Evolutionary conservation across 2,329 filamentous ascomycete genomes (phyloP).

Genomic region (Lojkania enalia): DNA sequence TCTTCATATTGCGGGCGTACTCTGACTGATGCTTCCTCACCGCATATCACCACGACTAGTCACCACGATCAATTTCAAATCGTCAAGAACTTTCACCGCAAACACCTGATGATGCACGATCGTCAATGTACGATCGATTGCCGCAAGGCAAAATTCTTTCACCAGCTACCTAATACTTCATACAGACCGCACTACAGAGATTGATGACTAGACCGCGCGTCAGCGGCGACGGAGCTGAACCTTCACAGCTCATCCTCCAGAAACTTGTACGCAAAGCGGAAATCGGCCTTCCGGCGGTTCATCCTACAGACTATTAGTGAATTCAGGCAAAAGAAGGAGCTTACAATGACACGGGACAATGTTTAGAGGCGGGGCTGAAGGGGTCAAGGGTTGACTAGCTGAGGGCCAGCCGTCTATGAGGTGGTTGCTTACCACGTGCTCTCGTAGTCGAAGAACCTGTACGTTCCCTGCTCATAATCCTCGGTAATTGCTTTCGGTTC

Average conservation of each 20-base stretch:
- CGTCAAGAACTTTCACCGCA: no score
- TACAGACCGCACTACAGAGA: constrained; percentile 23
- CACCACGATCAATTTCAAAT: no score
- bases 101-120: no score
- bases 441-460: constrained; percentile 99
- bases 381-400: constrained; percentile 1
- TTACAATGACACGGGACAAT: background rate
- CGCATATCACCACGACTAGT: no score
- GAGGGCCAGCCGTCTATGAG: background rate
- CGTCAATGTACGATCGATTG: no score
- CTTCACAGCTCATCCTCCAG: constrained; percentile 83
- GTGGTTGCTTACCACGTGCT: constrained; percentile 76
- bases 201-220: background rate
- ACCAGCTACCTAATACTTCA: constrained; percentile 43
- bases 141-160: no score
- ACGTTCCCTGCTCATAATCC: constrained; percentile 97
- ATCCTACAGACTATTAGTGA: constrained; percentile 67
- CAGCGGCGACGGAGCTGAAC: background rate
- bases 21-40: no score
- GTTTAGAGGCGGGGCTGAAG: constrained; percentile 5
- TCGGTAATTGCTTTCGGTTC: constrained; percentile 98
- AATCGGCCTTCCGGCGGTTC: constrained; percentile 96
- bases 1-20: no score
- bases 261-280: constrained; percentile 98
- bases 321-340: background rate